Evolutionary conservation across 768 basidiomycete genomes (phyloP), one percentile per base, ranked within the genome.

Genomic region (Sporobolomyces roseus): DNA sequence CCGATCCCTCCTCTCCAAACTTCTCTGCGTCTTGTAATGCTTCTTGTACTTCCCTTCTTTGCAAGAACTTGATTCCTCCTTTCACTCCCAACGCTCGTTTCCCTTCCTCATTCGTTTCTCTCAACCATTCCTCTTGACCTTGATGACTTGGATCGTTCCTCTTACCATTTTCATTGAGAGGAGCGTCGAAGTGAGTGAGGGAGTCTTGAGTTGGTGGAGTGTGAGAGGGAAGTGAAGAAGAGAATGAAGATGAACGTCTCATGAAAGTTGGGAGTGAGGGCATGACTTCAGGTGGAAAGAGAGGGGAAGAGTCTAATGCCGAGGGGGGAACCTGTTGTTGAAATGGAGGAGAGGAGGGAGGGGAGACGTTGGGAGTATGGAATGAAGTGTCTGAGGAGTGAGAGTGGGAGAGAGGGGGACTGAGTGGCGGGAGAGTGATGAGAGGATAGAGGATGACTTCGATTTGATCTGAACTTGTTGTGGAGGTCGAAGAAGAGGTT

Each of bases 41-140:
- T 25, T 25, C 49, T 33, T 54, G 30, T 23, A n/a, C 36, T 56
- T 38, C 23, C n/a, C 12, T 35, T n/a, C 54, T 30, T 3, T 35
- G 36, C 5, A 56, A 25, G n/a, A 56, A 56, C 14, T 56, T 36
- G 38, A 35, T 30, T 14, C 54, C 54, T 29, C 50, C 52, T 35
- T 4, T 25, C 6, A 21, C 5, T 35, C 52, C 52, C 6, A 52
- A 52, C 14, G 51, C 51, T 52, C 30, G 19, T 27, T 52, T 52
- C 21, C 51, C 51, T 52, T 52, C 51, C 13, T 7, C 29, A 14
- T 48, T 48, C 51, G 32, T 14, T 16, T 21, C 51, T 52, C 21
- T 19, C 14, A n/a, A 16, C 32, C 51, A 8, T 19, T 14, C 25
- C 21, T 9, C 9, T 52, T 52, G 51, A n/a, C n/a, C n/a, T n/a